A percentile compares a stretch with the other conserved stretches of the same genome.
Evolutionary conservation across 331 rosid genomes (phyloP).

Genomic region (Malus hybrid): DNA sequence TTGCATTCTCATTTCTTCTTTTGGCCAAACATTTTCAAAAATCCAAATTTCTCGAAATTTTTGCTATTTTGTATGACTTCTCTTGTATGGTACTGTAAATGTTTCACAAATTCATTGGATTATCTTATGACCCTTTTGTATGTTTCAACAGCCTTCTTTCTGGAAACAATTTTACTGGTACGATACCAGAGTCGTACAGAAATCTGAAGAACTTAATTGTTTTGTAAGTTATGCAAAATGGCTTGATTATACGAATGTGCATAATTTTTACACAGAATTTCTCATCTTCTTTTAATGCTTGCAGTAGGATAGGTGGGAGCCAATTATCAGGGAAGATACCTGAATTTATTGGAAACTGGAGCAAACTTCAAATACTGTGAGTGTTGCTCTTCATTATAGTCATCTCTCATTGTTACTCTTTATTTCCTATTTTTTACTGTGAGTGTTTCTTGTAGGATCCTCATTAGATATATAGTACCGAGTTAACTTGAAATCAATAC

Average conservation of each 20-base stretch:
- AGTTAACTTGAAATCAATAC: no score
- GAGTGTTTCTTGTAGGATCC: no score
- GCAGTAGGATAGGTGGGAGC: conserved; percentile 78
- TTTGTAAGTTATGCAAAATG: conserved; percentile 42
- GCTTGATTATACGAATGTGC: not conserved
- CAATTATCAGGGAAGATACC: conserved; percentile 52
- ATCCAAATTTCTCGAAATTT: no score
- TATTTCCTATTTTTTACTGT: no score
- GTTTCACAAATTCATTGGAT: no score
- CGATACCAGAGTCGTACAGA: conserved; percentile 44
- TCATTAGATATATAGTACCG: no score
- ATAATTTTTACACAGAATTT: not conserved
- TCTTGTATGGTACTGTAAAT: no score
- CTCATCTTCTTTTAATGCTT: conserved; percentile 18
- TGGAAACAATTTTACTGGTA: conserved; percentile 50
- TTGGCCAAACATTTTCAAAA: no score
- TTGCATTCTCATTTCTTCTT: not conserved
- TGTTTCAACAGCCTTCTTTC: conserved; percentile 30
- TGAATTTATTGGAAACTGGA: conserved; percentile 67
- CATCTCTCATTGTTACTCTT: not conserved
- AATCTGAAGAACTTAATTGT: conserved; percentile 45
- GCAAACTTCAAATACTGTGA: conserved; percentile 36
- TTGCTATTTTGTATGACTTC: no score
- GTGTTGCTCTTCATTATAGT: conserved; percentile 19
- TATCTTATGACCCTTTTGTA: not conserved